Evolutionary conservation across 2,329 filamentous ascomycete genomes (phyloP).

Genomic region (Hirsutella thompsonii): DNA sequence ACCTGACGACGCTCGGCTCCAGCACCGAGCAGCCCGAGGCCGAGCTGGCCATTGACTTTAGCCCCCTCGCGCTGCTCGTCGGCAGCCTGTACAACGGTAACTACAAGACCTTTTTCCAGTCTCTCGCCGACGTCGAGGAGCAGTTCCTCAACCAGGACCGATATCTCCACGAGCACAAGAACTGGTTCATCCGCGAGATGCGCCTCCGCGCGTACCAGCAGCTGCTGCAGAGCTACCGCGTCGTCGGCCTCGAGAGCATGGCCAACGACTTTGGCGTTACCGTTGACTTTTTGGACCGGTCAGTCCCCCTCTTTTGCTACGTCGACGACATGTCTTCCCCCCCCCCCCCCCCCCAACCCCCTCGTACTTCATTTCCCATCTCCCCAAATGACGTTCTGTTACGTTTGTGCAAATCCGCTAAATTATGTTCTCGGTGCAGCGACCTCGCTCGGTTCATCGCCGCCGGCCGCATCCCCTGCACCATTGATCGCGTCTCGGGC

Average conservation of each 20-base stretch:
- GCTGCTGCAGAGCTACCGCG: slow-evolving; percentile 90
- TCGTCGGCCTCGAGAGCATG: slow-evolving; percentile 96
- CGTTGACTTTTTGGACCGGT: slow-evolving; percentile 92
- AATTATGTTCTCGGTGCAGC: no score
- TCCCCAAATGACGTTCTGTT: background rate
- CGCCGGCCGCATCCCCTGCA: slow-evolving; percentile 85
- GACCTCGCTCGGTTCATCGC: slow-evolving; percentile 97
- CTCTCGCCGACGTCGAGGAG: slow-evolving; percentile 81
- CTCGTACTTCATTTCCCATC: background rate
- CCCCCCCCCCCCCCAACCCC: no score
- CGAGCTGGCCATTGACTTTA: slow-evolving; percentile 79
- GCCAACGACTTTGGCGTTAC: slow-evolving; percentile 93
- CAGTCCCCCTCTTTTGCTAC: slow-evolving; percentile 22
- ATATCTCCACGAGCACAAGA: slow-evolving; percentile 89
- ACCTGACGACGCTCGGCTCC: slow-evolving; percentile 71
- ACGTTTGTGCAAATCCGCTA: no score
- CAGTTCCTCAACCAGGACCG: slow-evolving; percentile 89
- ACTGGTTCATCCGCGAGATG: slow-evolving; percentile 98
- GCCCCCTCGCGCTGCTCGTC: slow-evolving; percentile 74
- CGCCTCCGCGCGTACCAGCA: slow-evolving; percentile 92
- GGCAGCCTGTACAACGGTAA: slow-evolving; percentile 86
- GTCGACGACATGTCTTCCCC: background rate
- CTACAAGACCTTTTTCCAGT: slow-evolving; percentile 88
- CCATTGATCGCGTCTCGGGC: slow-evolving; percentile 91
- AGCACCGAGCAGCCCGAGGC: slow-evolving; percentile 61